phyloP scores from a whole-genome alignment of 176 grass and related monocot species.

The Carex cristatella region DNA sequence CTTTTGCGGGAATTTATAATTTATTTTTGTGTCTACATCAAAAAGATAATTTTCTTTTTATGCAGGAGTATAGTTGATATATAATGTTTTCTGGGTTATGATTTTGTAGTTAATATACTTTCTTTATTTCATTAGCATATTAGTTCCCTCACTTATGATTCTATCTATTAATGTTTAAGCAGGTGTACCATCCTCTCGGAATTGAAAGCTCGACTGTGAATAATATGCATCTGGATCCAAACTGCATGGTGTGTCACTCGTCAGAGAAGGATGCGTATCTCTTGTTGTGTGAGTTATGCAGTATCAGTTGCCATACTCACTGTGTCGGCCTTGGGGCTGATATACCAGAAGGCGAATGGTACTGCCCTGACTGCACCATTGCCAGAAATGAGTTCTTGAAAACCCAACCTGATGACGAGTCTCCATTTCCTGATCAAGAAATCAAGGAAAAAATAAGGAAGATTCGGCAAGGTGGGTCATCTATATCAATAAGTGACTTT shows the following conservation, averaged over 20 bases:
- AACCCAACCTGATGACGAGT: slow-evolving; percentile 32
- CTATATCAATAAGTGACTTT: slow-evolving; percentile 26
- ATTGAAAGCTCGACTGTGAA: slow-evolving; percentile 25
- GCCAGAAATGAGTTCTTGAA: slow-evolving; percentile 49
- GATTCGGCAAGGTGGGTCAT: slow-evolving; percentile 20
- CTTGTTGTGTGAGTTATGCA: slow-evolving; percentile 70
- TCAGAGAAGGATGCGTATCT: slow-evolving; percentile 47
- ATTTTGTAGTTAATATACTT: not conserved
- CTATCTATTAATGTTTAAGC: not conserved
- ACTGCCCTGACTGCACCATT: slow-evolving; percentile 49
- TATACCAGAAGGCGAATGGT: slow-evolving; percentile 72
- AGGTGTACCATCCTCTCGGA: slow-evolving; percentile 51
- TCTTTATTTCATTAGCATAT: not conserved
- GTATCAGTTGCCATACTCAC: slow-evolving; percentile 45
- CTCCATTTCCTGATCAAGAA: slow-evolving; percentile 4
- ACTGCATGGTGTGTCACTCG: slow-evolving; percentile 42
- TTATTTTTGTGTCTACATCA: not conserved
- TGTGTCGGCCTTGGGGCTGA: slow-evolving; percentile 48
- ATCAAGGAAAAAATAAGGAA: slow-evolving; percentile 15
- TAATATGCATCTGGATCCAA: slow-evolving; percentile 29
- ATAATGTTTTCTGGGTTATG: not conserved
- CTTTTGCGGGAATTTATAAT: not conserved
- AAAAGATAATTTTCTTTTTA: not conserved
- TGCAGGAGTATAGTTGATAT: not conserved
- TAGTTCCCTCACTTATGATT: not conserved